Percentiles rank a stretch among this genome's conserved stretches.
phyloP scores from a whole-genome alignment of 306 rosid genomes.

The Comarum palustre region DNA sequence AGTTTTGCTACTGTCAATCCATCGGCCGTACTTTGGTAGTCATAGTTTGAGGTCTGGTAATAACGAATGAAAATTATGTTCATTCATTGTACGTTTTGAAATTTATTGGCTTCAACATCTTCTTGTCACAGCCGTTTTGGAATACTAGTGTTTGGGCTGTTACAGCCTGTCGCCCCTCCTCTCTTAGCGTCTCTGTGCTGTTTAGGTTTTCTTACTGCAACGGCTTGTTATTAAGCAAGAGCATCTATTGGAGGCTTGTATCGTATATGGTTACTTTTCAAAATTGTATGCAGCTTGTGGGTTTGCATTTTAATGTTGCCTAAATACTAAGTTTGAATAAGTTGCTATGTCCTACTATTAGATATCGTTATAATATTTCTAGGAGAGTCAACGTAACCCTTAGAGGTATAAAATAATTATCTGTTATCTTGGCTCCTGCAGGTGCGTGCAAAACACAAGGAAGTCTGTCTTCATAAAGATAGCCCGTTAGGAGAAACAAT shows the following conservation, averaged over 20 bases:
- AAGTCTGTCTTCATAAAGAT: constrained; percentile 98
- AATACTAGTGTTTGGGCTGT: neutral
- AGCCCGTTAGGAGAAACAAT: constrained; percentile 98
- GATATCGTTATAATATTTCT: neutral
- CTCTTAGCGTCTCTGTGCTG: neutral
- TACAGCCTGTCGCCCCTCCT: neutral
- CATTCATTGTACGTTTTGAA: neutral
- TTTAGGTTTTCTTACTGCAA: neutral
- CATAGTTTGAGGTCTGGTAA: neutral
- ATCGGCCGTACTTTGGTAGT: neutral
- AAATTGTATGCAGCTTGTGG: neutral
- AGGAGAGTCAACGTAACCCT: neutral
- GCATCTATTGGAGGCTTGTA: neutral
- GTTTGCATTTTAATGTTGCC: neutral
- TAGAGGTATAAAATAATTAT: neutral
- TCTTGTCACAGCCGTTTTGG: neutral
- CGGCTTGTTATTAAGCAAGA: neutral
- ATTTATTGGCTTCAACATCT: neutral
- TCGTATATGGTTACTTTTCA: neutral
- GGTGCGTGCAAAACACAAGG: constrained; percentile 99
- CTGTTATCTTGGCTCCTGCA: constrained; percentile 34
- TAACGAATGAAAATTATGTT: neutral
- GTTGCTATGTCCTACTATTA: neutral
- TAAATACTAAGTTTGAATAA: neutral
- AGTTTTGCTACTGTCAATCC: no score